These are phyloP conservation scores for Lineolata rhizophorae DNA, from an alignment of 495 filamentous ascomycete species.

Conservation along the genomic window DNA sequence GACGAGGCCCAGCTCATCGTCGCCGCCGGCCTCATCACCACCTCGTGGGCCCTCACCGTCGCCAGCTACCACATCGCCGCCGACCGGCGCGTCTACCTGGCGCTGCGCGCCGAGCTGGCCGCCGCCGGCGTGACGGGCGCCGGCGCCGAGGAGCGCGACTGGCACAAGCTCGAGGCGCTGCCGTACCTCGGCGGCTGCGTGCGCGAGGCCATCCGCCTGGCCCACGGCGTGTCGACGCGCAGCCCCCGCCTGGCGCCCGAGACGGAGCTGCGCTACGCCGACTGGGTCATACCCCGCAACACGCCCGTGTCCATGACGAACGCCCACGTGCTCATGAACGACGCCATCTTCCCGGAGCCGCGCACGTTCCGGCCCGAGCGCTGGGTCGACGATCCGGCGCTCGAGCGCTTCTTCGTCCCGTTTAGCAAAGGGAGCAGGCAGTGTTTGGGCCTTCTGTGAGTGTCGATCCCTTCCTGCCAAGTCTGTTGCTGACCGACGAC, in stretches of 20 bases:
- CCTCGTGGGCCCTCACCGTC: slow-evolving; percentile 1
- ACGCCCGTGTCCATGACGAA: slow-evolving; percentile 4
- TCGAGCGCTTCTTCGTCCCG: slow-evolving; percentile 6
- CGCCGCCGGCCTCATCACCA: slow-evolving; percentile 4
- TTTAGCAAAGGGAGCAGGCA: slow-evolving; percentile 4
- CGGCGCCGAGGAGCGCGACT: neutral
- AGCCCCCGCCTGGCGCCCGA: slow-evolving; percentile 1
- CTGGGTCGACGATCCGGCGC: slow-evolving; percentile 5
- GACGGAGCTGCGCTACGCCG: neutral
- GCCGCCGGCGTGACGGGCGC: neutral
- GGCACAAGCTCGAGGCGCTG: slow-evolving; percentile 3
- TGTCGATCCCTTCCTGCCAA: neutral
- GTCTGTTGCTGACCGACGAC: neutral
- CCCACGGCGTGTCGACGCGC: slow-evolving; percentile 1
- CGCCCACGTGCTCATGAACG: neutral
- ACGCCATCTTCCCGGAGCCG: slow-evolving; percentile 7
- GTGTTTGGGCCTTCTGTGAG: slow-evolving; percentile 5
- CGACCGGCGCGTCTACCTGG: neutral
- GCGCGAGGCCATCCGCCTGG: slow-evolving; percentile 1
- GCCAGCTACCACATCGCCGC: slow-evolving; percentile 1
- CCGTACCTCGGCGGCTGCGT: slow-evolving; percentile 2
- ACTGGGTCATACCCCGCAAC: slow-evolving; percentile 3
- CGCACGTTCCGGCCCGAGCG: slow-evolving; percentile 8
- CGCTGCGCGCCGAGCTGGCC: slow-evolving; percentile 1
- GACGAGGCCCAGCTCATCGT: slow-evolving; percentile 4